Evolutionary conservation across 129 eudicot species (phyloP).

Genomic region (Oenanthe sinensis): DNA sequence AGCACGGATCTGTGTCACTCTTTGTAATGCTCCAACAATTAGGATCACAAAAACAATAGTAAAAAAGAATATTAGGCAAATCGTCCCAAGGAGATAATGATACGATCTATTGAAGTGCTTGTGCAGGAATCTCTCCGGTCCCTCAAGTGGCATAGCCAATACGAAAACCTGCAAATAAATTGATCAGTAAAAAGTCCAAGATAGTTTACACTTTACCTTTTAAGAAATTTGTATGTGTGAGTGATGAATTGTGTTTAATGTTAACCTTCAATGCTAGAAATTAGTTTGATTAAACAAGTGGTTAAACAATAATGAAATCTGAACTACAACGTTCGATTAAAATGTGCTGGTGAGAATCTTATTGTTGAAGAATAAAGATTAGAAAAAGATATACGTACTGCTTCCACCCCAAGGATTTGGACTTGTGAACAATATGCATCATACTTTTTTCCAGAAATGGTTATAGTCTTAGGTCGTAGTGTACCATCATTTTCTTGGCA

Average conservation of each 20-base stretch:
- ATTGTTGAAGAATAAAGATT: neutral
- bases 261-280: neutral
- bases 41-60: conserved; percentile 25
- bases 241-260: no score
- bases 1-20: conserved; percentile 41
- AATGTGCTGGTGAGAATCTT: neutral
- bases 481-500: conserved; percentile 21
- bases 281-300: neutral
- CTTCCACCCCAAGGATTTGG: conserved; percentile 32
- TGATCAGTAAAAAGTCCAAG: neutral
- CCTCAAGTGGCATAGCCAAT: conserved; percentile 40
- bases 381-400: conserved; percentile 20
- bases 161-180: conserved; percentile 38
- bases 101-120: conserved; percentile 18
- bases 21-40: conserved; percentile 29
- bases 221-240: neutral
- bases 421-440: conserved; percentile 29
- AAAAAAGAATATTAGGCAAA: conserved; percentile 9
- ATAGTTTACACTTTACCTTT: neutral
- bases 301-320: neutral
- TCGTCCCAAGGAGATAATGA: conserved; percentile 22
- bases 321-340: no score
- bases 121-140: conserved; percentile 24
- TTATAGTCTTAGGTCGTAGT: conserved; percentile 14
- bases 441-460: conserved; percentile 26